Base-by-base conservation (phyloP, 331 rosid genomes). In the Quercus tomentella region DNA sequence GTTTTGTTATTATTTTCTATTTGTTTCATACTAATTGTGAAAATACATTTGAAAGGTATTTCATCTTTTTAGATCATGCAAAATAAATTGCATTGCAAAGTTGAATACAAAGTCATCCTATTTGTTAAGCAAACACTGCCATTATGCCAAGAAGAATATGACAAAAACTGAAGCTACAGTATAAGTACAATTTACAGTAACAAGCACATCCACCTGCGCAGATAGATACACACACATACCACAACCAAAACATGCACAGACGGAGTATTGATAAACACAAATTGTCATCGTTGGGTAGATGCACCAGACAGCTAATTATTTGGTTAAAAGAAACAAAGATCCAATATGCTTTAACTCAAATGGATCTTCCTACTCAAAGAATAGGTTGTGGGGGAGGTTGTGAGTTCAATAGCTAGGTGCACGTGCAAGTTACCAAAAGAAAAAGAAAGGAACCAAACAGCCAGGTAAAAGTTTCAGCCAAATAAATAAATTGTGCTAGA, bases 401-500 rank as follows among this genome's bases (percentile, higher is more conserved):
- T 49, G 54, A 49, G 54, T 14, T 49, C 54, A 49, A 49, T 11
- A 49, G 17, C 18, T 14, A 49, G 17, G 54, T 14, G 18, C 54
- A 9, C 0, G 5, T 49, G 18, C 45, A 41, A 8, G 45, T 8
- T 49, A 49, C 54, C 18, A 49, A 49, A 3, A 49, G 54, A 12
- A 12, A 14, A 49, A 49, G 54, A 49, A 49, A 14, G 5, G 4
- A 49, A 49, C 76, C 63, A 41, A 41, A 72, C 57, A 41, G 49
- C 35, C 18, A 33, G 54, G 21, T 70, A 17, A 72, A 72, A 16
- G 54, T 58, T 56, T 45, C 12, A 31, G 49, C 4, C 20, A 69
- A 77, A 45, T 20, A 18, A 54, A 79, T 30, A 54, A 14, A 51
- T 72, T 66, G 69, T 26, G 33, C n/a, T 61, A 82, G 78, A 84